phyloP scores from a whole-genome alignment of 768 basidiomycete genomes.

The Tricholoma flavovirens region DNA sequence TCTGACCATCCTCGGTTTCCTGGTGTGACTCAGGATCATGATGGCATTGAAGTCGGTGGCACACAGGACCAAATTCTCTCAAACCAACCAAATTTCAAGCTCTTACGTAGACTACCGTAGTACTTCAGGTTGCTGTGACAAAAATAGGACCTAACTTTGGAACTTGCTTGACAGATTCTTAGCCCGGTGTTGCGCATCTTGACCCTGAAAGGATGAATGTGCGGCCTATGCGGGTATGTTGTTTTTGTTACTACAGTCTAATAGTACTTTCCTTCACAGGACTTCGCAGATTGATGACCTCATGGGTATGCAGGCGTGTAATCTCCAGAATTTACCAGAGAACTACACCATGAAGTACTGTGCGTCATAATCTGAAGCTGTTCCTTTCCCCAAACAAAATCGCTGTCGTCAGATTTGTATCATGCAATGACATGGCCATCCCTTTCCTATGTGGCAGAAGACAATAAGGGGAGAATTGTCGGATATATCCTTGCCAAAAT shows the following conservation, averaged over 20 bases:
- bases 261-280: background rate
- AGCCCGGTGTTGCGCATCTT: background rate
- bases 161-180: background rate
- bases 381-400: constrained; percentile 11
- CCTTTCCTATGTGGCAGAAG: constrained; percentile 90
- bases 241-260: background rate
- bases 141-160: too few species aligned
- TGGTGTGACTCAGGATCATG: too few species aligned
- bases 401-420: constrained; percentile 61
- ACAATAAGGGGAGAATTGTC: constrained; percentile 84
- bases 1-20: too few species aligned
- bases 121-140: background rate
- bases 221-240: constrained; percentile 34
- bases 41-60: too few species aligned
- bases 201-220: constrained; percentile 17
- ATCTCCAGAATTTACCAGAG: constrained; percentile 91
- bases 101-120: too few species aligned
- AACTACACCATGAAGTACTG: constrained; percentile 87
- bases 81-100: background rate
- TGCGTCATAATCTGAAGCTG: constrained; percentile 24
- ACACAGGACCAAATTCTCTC: background rate
- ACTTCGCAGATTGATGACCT: constrained; percentile 73
- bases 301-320: constrained; percentile 93
- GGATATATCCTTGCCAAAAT: constrained; percentile 97
- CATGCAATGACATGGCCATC: constrained; percentile 95